Conservation (phyloP, 1,139 yeast species). For the Spathaspora sp. region DNA sequence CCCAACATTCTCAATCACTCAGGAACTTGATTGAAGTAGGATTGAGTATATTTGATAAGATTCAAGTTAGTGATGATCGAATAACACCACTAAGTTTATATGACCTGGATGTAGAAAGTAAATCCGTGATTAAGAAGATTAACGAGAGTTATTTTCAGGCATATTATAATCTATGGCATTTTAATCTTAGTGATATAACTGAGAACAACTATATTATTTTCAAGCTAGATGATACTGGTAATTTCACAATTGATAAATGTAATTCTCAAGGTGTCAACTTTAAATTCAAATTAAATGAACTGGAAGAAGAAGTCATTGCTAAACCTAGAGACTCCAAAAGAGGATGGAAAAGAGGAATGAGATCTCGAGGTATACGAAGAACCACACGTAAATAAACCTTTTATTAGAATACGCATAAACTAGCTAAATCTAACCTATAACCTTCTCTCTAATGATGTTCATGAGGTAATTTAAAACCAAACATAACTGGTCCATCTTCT, state of each 20-base stretch:
- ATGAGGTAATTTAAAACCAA: slow-evolving; percentile 46
- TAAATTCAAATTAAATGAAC: slow-evolving; percentile 19
- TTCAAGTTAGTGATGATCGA: slow-evolving; percentile 52
- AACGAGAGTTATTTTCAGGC: slow-evolving; percentile 62
- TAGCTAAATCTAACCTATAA: neutral
- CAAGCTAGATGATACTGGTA: slow-evolving; percentile 23
- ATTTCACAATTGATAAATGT: slow-evolving; percentile 29
- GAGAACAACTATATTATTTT: slow-evolving; percentile 31
- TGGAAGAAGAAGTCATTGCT: slow-evolving; percentile 7
- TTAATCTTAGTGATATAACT: slow-evolving; percentile 60
- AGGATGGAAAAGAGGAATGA: slow-evolving; percentile 7
- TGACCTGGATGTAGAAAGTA: slow-evolving; percentile 24
- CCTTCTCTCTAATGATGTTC: slow-evolving; percentile 30
- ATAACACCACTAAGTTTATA: slow-evolving; percentile 41
- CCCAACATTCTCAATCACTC: slow-evolving; percentile 21
- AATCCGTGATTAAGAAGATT: slow-evolving; percentile 27
- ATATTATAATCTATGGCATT: slow-evolving; percentile 76
- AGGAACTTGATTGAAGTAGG: slow-evolving; percentile 43
- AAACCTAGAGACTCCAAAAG: slow-evolving; percentile 8
- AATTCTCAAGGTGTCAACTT: slow-evolving; percentile 37
- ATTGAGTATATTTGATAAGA: slow-evolving; percentile 58
- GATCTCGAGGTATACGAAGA: neutral
- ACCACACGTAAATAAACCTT: neutral
- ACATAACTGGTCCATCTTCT: slow-evolving; percentile 66
- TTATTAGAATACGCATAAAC: neutral